Conservation (phyloP, 2,329 filamentous ascomycete species). For the Ophiostoma australiae region DNA sequence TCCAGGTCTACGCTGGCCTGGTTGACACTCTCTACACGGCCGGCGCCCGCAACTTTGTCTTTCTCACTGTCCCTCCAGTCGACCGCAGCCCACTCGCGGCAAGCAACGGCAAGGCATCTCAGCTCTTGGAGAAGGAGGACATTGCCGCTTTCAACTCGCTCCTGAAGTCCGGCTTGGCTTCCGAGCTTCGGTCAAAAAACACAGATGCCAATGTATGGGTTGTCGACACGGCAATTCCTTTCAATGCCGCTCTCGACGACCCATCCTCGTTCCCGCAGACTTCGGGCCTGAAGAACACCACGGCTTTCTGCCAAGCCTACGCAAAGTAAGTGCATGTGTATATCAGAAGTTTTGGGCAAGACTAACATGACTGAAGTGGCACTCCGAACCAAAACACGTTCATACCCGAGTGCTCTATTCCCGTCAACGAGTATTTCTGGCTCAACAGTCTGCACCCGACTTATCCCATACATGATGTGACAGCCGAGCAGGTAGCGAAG, state of each 20-base stretch:
- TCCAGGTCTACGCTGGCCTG: constrained; percentile 41
- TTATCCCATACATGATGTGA: constrained; percentile 55
- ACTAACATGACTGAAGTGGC: not conserved
- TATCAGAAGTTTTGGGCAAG: not conserved
- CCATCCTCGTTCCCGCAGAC: constrained; percentile 45
- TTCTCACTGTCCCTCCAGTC: constrained; percentile 54
- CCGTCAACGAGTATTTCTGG: constrained; percentile 62
- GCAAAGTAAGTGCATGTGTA: constrained; percentile 41
- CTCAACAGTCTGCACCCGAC: constrained; percentile 61
- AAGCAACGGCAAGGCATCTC: constrained; percentile 27
- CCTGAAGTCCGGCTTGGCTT: not conserved
- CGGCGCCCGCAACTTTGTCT: constrained; percentile 54
- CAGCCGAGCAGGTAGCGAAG: constrained; percentile 47
- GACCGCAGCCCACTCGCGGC: constrained; percentile 39
- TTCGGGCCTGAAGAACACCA: constrained; percentile 50
- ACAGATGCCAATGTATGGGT: constrained; percentile 29
- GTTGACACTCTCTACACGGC: constrained; percentile 45
- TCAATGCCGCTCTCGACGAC: constrained; percentile 41
- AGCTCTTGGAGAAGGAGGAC: constrained; percentile 31
- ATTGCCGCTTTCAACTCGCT: constrained; percentile 25
- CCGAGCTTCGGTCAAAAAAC: not conserved
- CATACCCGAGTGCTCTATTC: constrained; percentile 44
- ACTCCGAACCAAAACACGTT: constrained; percentile 34
- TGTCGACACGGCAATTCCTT: constrained; percentile 40
- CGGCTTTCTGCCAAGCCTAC: constrained; percentile 51